phyloP scores from a whole-genome alignment of 805 yeast genomes.

The Starmerella khaoyaiensis region DNA sequence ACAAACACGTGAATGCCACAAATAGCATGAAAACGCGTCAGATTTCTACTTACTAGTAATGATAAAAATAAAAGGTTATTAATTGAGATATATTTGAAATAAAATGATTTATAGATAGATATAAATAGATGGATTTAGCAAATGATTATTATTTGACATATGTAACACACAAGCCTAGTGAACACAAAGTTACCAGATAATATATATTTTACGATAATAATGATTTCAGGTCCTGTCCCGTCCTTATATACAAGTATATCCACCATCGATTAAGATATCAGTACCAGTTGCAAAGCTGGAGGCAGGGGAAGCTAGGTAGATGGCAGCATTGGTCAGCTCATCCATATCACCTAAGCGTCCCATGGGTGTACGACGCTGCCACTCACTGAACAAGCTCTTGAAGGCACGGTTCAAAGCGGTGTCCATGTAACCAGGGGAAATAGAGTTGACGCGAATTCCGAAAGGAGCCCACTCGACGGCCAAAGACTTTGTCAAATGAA shows the following conservation, averaged over 20 bases:
- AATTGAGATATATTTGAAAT: too few species aligned
- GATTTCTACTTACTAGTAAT: too few species aligned
- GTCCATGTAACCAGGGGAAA: constrained; percentile 59
- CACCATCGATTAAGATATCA: constrained; percentile 56
- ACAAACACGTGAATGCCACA: too few species aligned
- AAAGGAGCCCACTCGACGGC: constrained; percentile 65
- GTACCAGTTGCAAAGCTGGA: constrained; percentile 53
- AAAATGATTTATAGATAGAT: not conserved
- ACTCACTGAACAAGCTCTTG: constrained; percentile 37
- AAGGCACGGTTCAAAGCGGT: constrained; percentile 55
- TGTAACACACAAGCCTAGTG: not conserved
- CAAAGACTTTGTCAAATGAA: constrained; percentile 51
- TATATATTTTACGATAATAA: not conserved
- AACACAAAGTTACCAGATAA: not conserved
- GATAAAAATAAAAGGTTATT: too few species aligned
- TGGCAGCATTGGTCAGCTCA: constrained; percentile 53
- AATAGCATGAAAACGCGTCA: too few species aligned
- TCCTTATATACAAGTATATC: constrained; percentile 31
- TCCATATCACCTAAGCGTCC: constrained; percentile 60
- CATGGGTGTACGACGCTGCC: constrained; percentile 55
- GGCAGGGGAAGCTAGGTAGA: constrained; percentile 47
- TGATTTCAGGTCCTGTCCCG: too few species aligned
- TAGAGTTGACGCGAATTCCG: constrained; percentile 52
- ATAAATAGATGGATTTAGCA: not conserved
- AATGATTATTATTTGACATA: too few species aligned